Evolutionary conservation across 345 rosid species (phyloP), one percentile per base, ranked within the genome.

Genomic region (Adansonia digitata): DNA sequence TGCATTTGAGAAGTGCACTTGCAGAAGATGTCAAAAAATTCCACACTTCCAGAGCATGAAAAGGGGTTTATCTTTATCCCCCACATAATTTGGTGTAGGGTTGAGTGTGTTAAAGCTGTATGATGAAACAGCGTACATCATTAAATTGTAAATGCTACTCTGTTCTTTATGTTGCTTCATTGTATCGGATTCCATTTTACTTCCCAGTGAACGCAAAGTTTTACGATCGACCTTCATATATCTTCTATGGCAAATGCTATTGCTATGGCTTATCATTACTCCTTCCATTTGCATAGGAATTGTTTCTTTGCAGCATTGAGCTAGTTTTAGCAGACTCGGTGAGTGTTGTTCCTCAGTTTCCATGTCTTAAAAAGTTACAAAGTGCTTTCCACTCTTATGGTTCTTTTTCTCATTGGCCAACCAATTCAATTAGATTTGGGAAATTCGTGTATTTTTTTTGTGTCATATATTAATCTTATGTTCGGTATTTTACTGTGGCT

Each of bases 81-180:
- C n/a, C 27, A 12, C 18, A 43, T 5, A 42, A 26, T 7, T 67
- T 45, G 14, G 63, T n/a, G 24, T 45, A 5, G 17, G 46, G 15
- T 49, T 39, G 72, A 37, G 31, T 59, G 27, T 76, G n/a, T 26
- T 18, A 64, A 34, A 20, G 75, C 39, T 35, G 60, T 29, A 9
- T 22, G 56, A 35, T 66, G 73, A 71, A 53, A 63, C 29, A n/a
- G 57, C 73, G 82, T 77, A 75, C 4, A 73, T 73, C 31, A 71
- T 18, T 62, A 39, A n/a, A 43, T 22, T 60, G 68, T 79, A 57
- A 20, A 69, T 42, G 59, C 49, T 51, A 40, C 29, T 7, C 43
- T 15, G 26, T 27, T 27, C 5, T 43, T 43, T 52, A 34, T 34
- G 26, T 9, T 39, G 43, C 43, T 31, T 51, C 61, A 70, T 52